A percentile compares a stretch with the other conserved stretches of the same genome.
Evolutionary conservation across 2,329 filamentous ascomycete species (phyloP).

Genomic region (Nemania sp.): DNA sequence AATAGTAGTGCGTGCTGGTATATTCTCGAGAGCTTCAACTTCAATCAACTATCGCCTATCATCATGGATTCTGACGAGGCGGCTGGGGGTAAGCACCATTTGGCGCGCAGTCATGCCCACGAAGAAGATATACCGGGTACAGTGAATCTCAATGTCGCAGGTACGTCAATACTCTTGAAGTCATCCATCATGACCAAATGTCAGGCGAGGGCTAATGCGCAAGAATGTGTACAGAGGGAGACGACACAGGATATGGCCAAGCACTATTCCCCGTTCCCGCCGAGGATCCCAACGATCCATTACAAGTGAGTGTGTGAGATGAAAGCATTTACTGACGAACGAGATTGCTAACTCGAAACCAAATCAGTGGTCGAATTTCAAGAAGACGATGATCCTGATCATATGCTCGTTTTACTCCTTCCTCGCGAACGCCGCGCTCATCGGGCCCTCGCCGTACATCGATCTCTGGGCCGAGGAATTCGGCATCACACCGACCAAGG

Average conservation of each 20-base stretch:
- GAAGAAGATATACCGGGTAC: constrained; percentile 36
- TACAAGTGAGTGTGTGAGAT: constrained; percentile 31
- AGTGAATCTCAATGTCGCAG: constrained; percentile 34
- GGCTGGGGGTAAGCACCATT: constrained; percentile 24
- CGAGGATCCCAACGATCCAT: constrained; percentile 37
- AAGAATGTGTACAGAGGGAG: constrained; percentile 30
- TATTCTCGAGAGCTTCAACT: neutral
- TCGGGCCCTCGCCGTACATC: constrained; percentile 63
- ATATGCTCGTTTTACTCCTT: constrained; percentile 62
- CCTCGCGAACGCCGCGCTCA: constrained; percentile 58
- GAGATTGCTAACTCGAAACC: too few species aligned
- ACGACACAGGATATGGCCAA: constrained; percentile 36
- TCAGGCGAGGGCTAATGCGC: neutral
- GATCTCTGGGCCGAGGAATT: constrained; percentile 57
- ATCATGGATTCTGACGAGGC: constrained; percentile 25
- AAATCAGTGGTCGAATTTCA: constrained; percentile 57
- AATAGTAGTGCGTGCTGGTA: neutral
- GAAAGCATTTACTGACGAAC: neutral
- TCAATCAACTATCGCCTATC: too few species aligned
- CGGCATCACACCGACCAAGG: constrained; percentile 51
- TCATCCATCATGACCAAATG: neutral
- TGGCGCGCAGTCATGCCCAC: constrained; percentile 38
- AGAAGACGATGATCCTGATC: constrained; percentile 61
- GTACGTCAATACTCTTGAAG: constrained; percentile 24
- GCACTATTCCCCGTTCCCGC: constrained; percentile 37